Percentiles rank a stretch among this genome's conserved stretches.
Evolutionary conservation across 2,329 filamentous ascomycete species (phyloP).

Genomic region (Verticillium zaregamsianum): DNA sequence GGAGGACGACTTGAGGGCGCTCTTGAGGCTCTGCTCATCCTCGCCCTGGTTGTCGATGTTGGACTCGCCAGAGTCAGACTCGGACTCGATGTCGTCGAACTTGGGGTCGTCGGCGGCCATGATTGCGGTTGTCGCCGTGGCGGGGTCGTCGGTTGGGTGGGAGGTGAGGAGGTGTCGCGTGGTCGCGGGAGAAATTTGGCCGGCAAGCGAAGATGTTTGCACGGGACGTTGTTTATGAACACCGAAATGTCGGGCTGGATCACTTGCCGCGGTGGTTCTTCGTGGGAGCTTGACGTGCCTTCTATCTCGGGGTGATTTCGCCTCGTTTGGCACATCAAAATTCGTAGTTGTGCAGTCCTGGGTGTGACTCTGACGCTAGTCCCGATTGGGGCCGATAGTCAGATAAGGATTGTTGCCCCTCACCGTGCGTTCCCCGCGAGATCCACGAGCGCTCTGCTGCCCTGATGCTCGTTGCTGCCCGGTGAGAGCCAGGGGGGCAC

Average conservation of each 20-base stretch:
- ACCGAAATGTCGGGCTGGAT: not conserved
- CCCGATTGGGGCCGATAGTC: conserved; percentile 28
- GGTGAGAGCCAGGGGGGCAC: too few species aligned
- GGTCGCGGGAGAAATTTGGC: conserved; percentile 3
- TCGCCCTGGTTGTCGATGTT: conserved; percentile 52
- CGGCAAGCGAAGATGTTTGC: conserved; percentile 3
- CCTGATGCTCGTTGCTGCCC: not conserved
- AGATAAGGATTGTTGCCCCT: conserved; percentile 25
- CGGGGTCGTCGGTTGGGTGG: conserved; percentile 17
- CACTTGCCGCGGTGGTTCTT: conserved; percentile 1
- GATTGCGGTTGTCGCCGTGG: conserved; percentile 18
- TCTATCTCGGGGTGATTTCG: conserved; percentile 21
- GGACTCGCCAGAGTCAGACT: conserved; percentile 64
- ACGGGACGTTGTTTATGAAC: conserved; percentile 10
- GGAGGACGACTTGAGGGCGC: conserved; percentile 73
- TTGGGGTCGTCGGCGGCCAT: conserved; percentile 55
- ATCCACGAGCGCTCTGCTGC: not conserved
- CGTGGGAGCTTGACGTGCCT: conserved; percentile 16
- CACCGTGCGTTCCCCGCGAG: not conserved
- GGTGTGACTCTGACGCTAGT: conserved; percentile 35
- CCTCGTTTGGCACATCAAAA: conserved; percentile 30
- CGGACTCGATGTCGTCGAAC: conserved; percentile 71
- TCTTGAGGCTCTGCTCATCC: conserved; percentile 70
- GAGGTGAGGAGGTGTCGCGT: conserved; percentile 6
- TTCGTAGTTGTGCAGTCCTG: conserved; percentile 36